Conservation (phyloP, 2,329 filamentous ascomycete genomes). For the Aspergillus fischeri region DNA sequence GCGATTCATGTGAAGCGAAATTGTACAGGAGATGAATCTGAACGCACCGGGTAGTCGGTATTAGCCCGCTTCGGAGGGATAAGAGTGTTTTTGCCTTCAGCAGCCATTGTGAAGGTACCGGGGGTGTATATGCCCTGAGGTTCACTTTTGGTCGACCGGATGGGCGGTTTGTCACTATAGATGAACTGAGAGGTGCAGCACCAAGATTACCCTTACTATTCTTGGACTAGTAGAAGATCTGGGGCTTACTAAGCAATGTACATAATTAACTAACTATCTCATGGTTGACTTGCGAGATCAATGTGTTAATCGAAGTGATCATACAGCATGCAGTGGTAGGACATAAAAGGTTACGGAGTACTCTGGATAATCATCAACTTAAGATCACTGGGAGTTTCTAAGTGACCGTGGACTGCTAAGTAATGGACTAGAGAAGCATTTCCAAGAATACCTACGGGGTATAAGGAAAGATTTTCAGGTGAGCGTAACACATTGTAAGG, state of each 20-base stretch:
- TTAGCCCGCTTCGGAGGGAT: slow-evolving; percentile 74
- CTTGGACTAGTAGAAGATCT: background rate
- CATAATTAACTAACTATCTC: too few species aligned
- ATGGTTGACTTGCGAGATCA: background rate
- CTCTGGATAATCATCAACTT: background rate
- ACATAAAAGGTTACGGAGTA: background rate
- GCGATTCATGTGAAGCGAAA: slow-evolving; percentile 6
- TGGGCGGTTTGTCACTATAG: background rate
- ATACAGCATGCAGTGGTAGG: background rate
- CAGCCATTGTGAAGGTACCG: slow-evolving; percentile 30
- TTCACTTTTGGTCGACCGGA: background rate
- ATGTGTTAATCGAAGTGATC: background rate
- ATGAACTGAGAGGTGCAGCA: background rate
- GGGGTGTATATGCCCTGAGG: slow-evolving; percentile 4
- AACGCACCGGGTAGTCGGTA: slow-evolving; percentile 80
- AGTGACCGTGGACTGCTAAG: background rate
- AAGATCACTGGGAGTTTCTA: background rate
- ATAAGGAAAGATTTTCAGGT: background rate
- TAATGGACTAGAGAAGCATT: background rate
- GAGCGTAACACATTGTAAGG: background rate
- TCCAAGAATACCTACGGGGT: background rate
- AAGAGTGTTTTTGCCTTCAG: slow-evolving; percentile 42
- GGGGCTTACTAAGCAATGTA: background rate
- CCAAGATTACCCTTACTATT: background rate
- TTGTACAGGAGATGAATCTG: background rate